Conservation (phyloP, 805 yeast species). For the Monosporozyma yasuniensis region DNA sequence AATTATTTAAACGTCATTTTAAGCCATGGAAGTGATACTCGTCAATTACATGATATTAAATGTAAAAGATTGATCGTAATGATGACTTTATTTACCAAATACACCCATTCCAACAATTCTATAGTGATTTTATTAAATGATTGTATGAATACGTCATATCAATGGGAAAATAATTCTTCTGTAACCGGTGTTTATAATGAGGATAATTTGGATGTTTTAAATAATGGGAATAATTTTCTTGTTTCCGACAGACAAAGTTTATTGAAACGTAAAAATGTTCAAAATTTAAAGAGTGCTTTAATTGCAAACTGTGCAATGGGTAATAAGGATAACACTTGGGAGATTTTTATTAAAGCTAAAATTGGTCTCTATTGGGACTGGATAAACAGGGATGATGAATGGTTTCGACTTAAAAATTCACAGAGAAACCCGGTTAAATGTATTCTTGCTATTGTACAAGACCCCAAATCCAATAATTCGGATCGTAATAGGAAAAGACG, state of each 20-base stretch:
- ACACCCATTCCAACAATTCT: constrained; percentile 15
- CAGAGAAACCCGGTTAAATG: neutral
- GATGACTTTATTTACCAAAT: constrained; percentile 24
- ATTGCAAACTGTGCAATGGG: constrained; percentile 27
- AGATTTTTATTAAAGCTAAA: constrained; percentile 19
- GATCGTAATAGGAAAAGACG: neutral
- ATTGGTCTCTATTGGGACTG: constrained; percentile 27
- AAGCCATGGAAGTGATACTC: neutral
- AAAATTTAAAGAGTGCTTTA: constrained; percentile 25
- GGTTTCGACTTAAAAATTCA: neutral
- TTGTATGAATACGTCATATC: constrained; percentile 28
- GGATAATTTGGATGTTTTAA: constrained; percentile 14
- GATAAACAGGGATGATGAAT: constrained; percentile 7
- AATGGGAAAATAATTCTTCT: constrained; percentile 2
- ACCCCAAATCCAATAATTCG: neutral
- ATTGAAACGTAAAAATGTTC: constrained; percentile 16
- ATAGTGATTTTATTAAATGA: constrained; percentile 23
- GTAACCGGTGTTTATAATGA: constrained; percentile 2
- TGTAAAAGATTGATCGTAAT: constrained; percentile 20
- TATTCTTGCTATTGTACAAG: neutral
- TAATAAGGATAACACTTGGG: constrained; percentile 24
- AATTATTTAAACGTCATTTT: constrained; percentile 15
- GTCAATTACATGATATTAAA: constrained; percentile 21
- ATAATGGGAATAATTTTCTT: constrained; percentile 16
- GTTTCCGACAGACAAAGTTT: constrained; percentile 10